Percentiles rank a stretch among this genome's conserved stretches.
These are phyloP conservation scores for Suhomyces tanzawaensis DNA, from an alignment of 805 yeast species.

Conservation along the genomic window DNA sequence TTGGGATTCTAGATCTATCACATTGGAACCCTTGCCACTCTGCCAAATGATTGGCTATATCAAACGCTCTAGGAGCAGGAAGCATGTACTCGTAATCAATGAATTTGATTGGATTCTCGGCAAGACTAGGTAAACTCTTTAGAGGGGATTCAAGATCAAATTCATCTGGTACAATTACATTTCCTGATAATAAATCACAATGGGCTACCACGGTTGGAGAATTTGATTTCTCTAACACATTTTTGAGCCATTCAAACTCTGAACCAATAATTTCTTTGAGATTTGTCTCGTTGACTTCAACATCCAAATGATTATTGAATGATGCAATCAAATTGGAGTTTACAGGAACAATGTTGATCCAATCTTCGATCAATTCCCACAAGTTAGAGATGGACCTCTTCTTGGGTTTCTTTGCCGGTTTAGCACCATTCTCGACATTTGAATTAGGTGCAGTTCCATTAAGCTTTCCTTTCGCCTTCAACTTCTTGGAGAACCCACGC, in stretches of 20 bases:
- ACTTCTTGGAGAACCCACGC: conserved; percentile 25
- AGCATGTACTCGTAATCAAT: conserved; percentile 74
- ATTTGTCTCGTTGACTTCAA: conserved; percentile 22
- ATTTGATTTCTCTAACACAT: conserved; percentile 30
- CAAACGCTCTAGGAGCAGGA: conserved; percentile 72
- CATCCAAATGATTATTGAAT: conserved; percentile 31
- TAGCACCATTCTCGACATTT: conserved; percentile 1
- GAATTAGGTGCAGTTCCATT: not conserved
- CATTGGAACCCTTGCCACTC: conserved; percentile 86
- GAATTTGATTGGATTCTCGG: conserved; percentile 48
- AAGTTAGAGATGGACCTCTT: conserved; percentile 41
- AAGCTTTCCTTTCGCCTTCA: conserved; percentile 6
- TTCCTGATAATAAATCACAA: conserved; percentile 73
- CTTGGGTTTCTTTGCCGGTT: conserved; percentile 14
- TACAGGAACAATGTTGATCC: conserved; percentile 64
- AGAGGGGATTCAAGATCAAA: conserved; percentile 14
- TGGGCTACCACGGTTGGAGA: conserved; percentile 66
- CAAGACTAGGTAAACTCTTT: conserved; percentile 14
- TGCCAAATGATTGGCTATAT: conserved; percentile 70
- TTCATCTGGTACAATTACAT: conserved; percentile 57
- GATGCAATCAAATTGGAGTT: conserved; percentile 37
- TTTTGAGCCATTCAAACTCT: conserved; percentile 58
- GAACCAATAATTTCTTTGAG: conserved; percentile 37
- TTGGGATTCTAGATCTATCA: conserved; percentile 56
- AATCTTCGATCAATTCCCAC: conserved; percentile 59